These are phyloP conservation scores for Umbelopsis sp. DNA, from an alignment of 192 early-diverging fungal genomes.

Conservation along the genomic window DNA sequence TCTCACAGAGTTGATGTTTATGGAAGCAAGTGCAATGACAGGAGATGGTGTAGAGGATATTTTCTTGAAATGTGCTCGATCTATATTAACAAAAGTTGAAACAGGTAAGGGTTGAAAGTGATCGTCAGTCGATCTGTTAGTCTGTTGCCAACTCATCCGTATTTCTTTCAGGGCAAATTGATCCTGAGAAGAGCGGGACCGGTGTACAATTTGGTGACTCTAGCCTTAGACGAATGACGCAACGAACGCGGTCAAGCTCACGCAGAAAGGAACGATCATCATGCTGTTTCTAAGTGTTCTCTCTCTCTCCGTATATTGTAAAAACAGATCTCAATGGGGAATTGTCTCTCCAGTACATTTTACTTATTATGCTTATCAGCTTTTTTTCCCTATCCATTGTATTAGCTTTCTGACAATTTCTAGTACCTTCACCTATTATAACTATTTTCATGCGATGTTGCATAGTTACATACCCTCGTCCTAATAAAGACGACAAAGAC, in stretches of 20 bases:
- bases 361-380: too few species aligned
- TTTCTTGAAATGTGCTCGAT: slow-evolving; percentile 55
- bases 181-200: slow-evolving; percentile 54
- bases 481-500: neutral
- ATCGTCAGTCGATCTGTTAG: neutral
- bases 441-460: too few species aligned
- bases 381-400: too few species aligned
- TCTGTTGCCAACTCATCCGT: neutral
- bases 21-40: slow-evolving; percentile 62
- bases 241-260: slow-evolving; percentile 43
- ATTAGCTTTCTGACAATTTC: neutral
- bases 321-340: too few species aligned
- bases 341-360: too few species aligned
- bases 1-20: slow-evolving; percentile 58
- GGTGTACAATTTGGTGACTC: slow-evolving; percentile 59
- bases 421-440: neutral
- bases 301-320: neutral
- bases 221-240: slow-evolving; percentile 52
- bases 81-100: slow-evolving; percentile 57
- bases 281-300: slow-evolving; percentile 41
- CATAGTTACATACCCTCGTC: neutral
- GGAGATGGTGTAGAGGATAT: slow-evolving; percentile 60
- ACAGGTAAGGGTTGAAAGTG: slow-evolving; percentile 38
- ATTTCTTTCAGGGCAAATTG: slow-evolving; percentile 44
- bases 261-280: slow-evolving; percentile 43